Percentiles rank a stretch among this genome's conserved stretches.
These are phyloP conservation scores for Raddia guianensis DNA, from an alignment of 176 grass and related monocot genomes.

Conservation along the genomic window DNA sequence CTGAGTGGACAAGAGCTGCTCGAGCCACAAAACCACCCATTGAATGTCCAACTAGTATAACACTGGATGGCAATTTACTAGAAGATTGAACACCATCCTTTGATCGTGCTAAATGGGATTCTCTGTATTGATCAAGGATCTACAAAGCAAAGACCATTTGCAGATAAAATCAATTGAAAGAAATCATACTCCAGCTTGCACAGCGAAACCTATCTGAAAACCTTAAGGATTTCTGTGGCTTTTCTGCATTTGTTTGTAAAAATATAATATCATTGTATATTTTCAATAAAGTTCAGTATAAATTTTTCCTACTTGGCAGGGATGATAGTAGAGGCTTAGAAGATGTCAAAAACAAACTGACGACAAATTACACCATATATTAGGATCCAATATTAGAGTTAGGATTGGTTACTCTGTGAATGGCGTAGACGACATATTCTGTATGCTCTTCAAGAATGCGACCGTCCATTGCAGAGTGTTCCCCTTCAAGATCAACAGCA, in stretches of 20 bases:
- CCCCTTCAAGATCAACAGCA: conserved; percentile 94
- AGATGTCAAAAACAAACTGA: neutral
- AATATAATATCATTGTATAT: conserved; percentile 18
- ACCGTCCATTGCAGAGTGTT: conserved; percentile 98
- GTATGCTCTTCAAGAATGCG: conserved; percentile 93
- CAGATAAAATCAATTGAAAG: conserved; percentile 14
- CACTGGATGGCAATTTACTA: conserved; percentile 67
- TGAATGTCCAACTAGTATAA: conserved; percentile 95
- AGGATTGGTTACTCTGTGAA: conserved; percentile 72
- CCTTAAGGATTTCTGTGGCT: conserved; percentile 10
- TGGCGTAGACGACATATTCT: conserved; percentile 92
- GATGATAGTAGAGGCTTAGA: conserved; percentile 12
- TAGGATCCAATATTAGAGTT: conserved; percentile 36
- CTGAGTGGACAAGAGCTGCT: conserved; percentile 80
- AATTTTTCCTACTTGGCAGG: conserved; percentile 10
- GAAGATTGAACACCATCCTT: conserved; percentile 64
- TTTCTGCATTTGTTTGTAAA: conserved; percentile 1
- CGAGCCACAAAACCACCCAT: conserved; percentile 99
- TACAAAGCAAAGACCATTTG: conserved; percentile 46
- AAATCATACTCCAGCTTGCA: neutral
- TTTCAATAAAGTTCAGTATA: conserved; percentile 14
- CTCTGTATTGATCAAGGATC: conserved; percentile 94
- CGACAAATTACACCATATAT: conserved; percentile 11
- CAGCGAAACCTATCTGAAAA: neutral
- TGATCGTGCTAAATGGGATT: conserved; percentile 62